These are phyloP conservation scores for Aquilaria yunnanensis DNA, from an alignment of 345 rosid genomes.

Conservation along the genomic window DNA sequence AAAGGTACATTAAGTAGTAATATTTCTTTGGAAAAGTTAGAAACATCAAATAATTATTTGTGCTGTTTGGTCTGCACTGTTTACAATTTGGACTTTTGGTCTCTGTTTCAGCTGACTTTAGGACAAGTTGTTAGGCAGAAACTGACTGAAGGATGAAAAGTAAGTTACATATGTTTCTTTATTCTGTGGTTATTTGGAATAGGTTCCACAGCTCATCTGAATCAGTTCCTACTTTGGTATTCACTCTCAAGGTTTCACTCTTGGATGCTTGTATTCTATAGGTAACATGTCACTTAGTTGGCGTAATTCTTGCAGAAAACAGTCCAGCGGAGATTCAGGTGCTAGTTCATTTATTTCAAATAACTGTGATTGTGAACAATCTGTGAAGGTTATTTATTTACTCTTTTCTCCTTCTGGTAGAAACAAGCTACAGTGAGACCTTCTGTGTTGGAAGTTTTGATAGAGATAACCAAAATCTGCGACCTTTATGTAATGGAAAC, in stretches of 20 bases:
- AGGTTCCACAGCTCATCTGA: no score
- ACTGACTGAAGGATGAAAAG: constrained; percentile 91
- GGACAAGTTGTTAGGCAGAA: constrained; percentile 84
- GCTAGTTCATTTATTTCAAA: background rate
- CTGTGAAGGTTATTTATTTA: no score
- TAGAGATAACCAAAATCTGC: constrained; percentile 78
- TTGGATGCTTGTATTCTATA: constrained; percentile 18
- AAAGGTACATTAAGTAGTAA: constrained; percentile 27
- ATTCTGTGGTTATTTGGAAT: background rate
- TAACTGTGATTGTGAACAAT: no score
- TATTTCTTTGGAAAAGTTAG: background rate
- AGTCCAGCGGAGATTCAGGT: constrained; percentile 86
- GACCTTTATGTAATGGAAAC: constrained; percentile 97
- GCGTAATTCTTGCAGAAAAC: constrained; percentile 81
- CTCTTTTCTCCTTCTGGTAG: constrained; percentile 26
- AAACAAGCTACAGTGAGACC: constrained; percentile 77
- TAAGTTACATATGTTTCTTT: constrained; percentile 16
- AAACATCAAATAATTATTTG: background rate
- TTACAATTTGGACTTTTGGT: no score
- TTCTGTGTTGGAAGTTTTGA: constrained; percentile 76
- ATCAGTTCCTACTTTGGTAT: no score
- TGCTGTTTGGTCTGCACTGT: background rate
- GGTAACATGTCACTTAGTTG: constrained; percentile 87
- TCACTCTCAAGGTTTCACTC: no score
- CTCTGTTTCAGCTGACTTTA: constrained; percentile 50